Conservation (phyloP, 176 grass and related monocot genomes). For the Aegilops speltoides region DNA sequence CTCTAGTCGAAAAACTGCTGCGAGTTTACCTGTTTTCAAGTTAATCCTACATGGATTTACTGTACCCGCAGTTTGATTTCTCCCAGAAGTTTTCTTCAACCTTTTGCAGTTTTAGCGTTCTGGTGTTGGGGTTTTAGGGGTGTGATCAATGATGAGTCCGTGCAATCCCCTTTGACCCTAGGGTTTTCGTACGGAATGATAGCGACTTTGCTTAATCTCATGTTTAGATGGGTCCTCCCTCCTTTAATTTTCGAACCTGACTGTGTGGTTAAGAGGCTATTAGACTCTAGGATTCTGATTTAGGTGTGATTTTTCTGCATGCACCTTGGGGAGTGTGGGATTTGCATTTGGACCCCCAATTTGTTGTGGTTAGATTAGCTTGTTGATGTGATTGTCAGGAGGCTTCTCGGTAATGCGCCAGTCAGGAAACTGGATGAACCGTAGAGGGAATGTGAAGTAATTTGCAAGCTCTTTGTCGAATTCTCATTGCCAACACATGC, state of each 20-base stretch:
- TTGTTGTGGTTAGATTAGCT: constrained; percentile 12
- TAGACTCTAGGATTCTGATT: background rate
- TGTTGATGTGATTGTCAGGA: background rate
- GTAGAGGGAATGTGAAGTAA: background rate
- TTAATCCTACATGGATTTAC: constrained; percentile 9
- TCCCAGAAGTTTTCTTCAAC: background rate
- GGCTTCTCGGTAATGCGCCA: background rate
- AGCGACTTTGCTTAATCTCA: background rate
- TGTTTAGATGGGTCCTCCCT: background rate
- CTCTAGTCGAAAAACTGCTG: background rate
- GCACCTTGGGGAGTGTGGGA: constrained; percentile 30
- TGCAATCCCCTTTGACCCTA: background rate
- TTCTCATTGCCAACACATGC: background rate
- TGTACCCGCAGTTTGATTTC: background rate
- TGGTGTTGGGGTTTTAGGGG: background rate
- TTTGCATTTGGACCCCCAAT: constrained; percentile 35
- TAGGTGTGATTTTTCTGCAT: constrained; percentile 48
- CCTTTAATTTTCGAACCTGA: background rate
- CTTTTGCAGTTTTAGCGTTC: background rate
- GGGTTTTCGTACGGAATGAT: background rate
- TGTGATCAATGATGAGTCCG: constrained; percentile 1
- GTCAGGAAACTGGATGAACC: background rate
- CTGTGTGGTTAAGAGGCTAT: background rate
- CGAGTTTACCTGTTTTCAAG: background rate
- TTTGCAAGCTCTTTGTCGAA: background rate